phyloP scores from a whole-genome alignment of 2,329 filamentous ascomycete genomes.

The Sclerotinia trifoliorum region DNA sequence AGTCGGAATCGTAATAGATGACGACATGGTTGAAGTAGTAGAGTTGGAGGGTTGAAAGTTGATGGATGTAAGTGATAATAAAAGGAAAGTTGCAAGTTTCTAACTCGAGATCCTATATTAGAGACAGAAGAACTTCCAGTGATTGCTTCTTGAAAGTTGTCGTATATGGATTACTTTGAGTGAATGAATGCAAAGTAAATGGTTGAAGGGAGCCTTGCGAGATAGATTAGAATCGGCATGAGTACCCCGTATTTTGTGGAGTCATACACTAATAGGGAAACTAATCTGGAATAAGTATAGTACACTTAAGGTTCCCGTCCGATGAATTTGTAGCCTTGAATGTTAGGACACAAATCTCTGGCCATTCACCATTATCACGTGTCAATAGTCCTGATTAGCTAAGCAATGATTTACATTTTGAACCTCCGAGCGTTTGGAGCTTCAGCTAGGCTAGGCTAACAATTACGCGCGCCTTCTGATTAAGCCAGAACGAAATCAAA shows the following conservation, averaged over 20 bases:
- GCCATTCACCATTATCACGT: rapidly evolving
- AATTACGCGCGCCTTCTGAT: conserved; percentile 24
- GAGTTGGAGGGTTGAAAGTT: neutral
- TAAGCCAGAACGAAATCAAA: neutral
- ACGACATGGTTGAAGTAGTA: conserved; percentile 49
- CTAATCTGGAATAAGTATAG: neutral
- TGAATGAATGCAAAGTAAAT: neutral
- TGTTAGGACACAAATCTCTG: neutral
- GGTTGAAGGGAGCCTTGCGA: neutral
- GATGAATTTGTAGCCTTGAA: neutral
- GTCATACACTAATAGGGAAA: neutral
- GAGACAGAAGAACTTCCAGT: neutral
- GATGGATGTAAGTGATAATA: neutral
- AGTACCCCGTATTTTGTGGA: conserved; percentile 9
- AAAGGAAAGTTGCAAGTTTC: neutral
- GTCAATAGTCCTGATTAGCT: neutral
- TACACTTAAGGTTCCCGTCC: rapidly evolving
- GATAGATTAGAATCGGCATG: neutral
- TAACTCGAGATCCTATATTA: neutral
- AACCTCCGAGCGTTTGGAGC: neutral
- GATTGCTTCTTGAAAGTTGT: neutral
- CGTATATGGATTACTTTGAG: neutral
- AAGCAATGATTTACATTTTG: neutral
- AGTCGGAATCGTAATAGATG: conserved; percentile 67
- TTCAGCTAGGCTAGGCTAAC: conserved; percentile 16